Base-by-base conservation (phyloP, 306 rosid genomes). In the Begonia fuchsioides region DNA sequence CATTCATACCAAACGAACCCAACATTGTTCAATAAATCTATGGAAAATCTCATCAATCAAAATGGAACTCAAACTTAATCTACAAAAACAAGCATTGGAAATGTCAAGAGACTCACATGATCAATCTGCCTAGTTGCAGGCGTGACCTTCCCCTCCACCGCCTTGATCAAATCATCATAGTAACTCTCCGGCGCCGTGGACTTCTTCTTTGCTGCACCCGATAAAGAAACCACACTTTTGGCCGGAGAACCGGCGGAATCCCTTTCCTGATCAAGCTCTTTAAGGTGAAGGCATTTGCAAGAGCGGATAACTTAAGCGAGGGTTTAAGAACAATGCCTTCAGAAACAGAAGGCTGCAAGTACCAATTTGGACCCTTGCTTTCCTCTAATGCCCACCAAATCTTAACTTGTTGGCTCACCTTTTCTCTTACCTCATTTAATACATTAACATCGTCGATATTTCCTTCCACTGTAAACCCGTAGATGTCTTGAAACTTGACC, bases 301-400 rank as follows among this genome's bases (percentile, higher is more conserved):
- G 41, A 0, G 85, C 78, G 3, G 95, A 75, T 61, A 92, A 75
- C 53, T 79, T 90, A 56, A 90, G 73, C 1, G 95, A 81, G 12
- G 90, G 76, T 39, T 80, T 85, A 17, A 92, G 80, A 7, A 20
- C 3, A 20, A 20, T 20, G 32, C 6, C 3, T 3, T 5, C 6
- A 5, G 6, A 20, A 20, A 5, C 6, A 3, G 94, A 65, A 16
- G 79, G 69, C 13, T 82, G 77, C 62, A 92, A 67, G 50, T 92
- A 92, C 98, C 98, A 92, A 85, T 82, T 79, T 13, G 77, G 96
- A 2, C 98, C 98, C 62, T 82, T 92, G 69, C 75, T 85, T 8
- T 95, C 96, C 62, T 92, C 98, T 68, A 92, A 67, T n/a, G 95
- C 83, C 98, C 98, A 92, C 98, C 98, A 92, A 18, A 77, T 92